Base-by-base conservation (phyloP, 2,329 filamentous ascomycete species). In the Pseudogymnoascus sp. region DNA sequence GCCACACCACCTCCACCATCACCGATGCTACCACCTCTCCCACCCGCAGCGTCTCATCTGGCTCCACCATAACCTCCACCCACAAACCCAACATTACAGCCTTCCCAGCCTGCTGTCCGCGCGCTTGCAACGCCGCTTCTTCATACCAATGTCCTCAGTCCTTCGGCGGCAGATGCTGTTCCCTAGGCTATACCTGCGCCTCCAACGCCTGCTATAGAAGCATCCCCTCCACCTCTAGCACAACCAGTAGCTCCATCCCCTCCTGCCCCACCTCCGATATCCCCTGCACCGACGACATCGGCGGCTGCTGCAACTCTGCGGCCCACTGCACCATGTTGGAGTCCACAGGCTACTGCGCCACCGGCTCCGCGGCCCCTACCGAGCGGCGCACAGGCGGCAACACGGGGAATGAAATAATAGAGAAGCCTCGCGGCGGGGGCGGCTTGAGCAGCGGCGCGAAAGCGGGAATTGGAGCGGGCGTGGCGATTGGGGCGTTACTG, bases 391-490 rank as follows among this genome's bases (percentile, higher is more conserved):
- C 75, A 2, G 71, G 71, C 11, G 67, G 73, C 3, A 67, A 69
- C 23, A 69, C 75, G 11, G 66, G 73, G 18, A 72, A 72, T 1
- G 70, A 71, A 0, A 68, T 74, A 2, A 65, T 67, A 4, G 61
- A 67, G 11, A 39, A 61, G 11, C 63, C 62, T 14, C 7, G 4
- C 45, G 54, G 26, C 26, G 63, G 61, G 6, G 45, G 45, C 2
- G 71, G 71, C 2, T 70, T 84, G 5, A 80, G 80, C 1, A 71
- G 76, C 1, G 82, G 80, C 0, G 83, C 81, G 2, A 83, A 81
- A 68, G 82, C 80, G 0, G 84, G 84, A 2, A 80, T 87, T n/a
- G 83, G 79, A 5, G 75, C 81, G 0, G 84, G 82, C 16, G 77
- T 81, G 3, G 77, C 80, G 1, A 70, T 81, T 0, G 80, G 74